Percentiles rank a stretch among this genome's conserved stretches.
Conservation (phyloP, 345 rosid species). For the Corymbia maculata region DNA sequence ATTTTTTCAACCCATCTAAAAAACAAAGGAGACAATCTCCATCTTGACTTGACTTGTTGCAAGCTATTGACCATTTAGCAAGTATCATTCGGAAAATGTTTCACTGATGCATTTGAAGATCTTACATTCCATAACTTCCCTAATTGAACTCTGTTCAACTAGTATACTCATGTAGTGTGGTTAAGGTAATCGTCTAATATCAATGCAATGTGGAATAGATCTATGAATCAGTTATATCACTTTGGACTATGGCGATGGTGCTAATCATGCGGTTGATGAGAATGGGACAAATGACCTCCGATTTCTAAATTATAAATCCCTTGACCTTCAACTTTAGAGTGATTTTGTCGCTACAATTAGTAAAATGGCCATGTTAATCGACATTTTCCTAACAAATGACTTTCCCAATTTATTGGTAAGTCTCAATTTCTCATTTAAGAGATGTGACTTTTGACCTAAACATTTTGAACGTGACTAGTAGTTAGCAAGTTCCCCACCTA, state of each 20-base stretch:
- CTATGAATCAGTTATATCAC: neutral
- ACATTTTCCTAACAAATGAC: neutral
- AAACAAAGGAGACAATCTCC: neutral
- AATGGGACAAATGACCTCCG: neutral
- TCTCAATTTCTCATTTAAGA: neutral
- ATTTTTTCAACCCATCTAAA: neutral
- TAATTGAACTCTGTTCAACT: neutral
- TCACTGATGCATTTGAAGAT: neutral
- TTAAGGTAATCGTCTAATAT: neutral
- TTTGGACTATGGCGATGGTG: neutral
- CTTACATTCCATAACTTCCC: neutral
- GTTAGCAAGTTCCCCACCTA: neutral
- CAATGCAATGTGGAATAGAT: rapidly evolving
- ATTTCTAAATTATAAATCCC: neutral
- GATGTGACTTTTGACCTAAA: neutral
- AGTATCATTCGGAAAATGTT: neutral
- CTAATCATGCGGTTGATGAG: neutral
- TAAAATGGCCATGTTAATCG: neutral
- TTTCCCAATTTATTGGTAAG: neutral
- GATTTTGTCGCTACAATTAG: neutral
- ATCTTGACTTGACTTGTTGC: neutral
- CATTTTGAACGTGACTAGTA: neutral
- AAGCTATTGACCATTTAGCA: neutral
- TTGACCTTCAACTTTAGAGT: neutral
- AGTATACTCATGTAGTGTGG: neutral